A percentile compares a stretch with the other conserved stretches of the same genome.
Conservation (phyloP, 495 filamentous ascomycete genomes). For the Daldinia childiae region DNA sequence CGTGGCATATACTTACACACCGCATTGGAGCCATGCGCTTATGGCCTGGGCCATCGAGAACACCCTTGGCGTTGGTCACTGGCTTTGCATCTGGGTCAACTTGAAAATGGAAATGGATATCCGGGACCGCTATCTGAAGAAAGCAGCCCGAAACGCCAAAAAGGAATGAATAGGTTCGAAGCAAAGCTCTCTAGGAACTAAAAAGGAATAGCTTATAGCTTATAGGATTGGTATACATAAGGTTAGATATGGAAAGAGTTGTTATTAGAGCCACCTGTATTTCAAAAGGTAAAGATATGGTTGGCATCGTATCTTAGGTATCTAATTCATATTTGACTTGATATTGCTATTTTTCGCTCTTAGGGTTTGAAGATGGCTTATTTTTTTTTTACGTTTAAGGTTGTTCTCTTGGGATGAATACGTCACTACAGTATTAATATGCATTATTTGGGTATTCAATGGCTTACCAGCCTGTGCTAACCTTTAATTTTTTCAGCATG, state of each 20-base stretch:
- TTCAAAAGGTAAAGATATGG: neutral
- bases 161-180: slow-evolving; percentile 53
- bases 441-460: neutral
- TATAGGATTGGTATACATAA: neutral
- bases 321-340: neutral
- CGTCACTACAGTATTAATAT: neutral
- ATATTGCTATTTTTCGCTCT: neutral
- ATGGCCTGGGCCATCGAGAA: slow-evolving; percentile 86
- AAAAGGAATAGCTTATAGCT: neutral
- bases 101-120: slow-evolving; percentile 85
- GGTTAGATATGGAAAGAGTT: neutral
- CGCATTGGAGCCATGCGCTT: slow-evolving; percentile 89
- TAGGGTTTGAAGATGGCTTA: too few species aligned
- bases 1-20: slow-evolving; percentile 83
- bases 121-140: slow-evolving; percentile 85
- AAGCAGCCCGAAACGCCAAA: slow-evolving; percentile 84
- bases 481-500: neutral
- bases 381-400: too few species aligned
- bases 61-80: slow-evolving; percentile 72
- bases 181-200: neutral
- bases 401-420: neutral
- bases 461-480: neutral
- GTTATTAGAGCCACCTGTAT: neutral
- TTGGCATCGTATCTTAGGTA: neutral
- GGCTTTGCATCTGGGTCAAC: slow-evolving; percentile 72